Percentiles rank a stretch among this genome's conserved stretches.
Conservation (phyloP, 805 yeast genomes). For the Saccharomycopsis javanensis region DNA sequence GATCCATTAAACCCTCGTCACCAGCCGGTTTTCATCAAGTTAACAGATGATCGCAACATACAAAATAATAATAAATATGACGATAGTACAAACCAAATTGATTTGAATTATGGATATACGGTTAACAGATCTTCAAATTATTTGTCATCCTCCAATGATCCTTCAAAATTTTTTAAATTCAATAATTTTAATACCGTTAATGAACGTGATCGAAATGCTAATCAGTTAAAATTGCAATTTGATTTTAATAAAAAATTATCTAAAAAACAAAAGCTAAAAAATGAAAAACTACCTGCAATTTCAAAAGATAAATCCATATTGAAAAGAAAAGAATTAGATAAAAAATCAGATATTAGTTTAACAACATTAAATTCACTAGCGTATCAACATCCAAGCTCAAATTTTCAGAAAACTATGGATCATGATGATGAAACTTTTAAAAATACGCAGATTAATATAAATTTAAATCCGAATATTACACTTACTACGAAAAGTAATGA, state of each 20-base stretch:
- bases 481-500: background rate
- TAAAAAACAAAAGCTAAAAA: slow-evolving; percentile 12
- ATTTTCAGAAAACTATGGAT: slow-evolving; percentile 11
- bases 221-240: slow-evolving; percentile 11
- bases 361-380: background rate
- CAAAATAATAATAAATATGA: background rate
- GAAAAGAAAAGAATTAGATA: background rate
- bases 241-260: slow-evolving; percentile 8
- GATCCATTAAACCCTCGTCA: slow-evolving; percentile 17
- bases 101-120: slow-evolving; percentile 16
- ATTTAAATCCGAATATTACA: slow-evolving; percentile 7
- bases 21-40: slow-evolving; percentile 14
- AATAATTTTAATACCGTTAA: slow-evolving; percentile 17
- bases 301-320: slow-evolving; percentile 11
- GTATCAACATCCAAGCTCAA: background rate
- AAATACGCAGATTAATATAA: slow-evolving; percentile 17
- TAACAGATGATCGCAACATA: background rate
- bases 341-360: background rate
- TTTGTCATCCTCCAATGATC: slow-evolving; percentile 6
- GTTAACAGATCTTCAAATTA: slow-evolving; percentile 3
- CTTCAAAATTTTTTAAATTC: slow-evolving; percentile 18
- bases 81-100: slow-evolving; percentile 3
- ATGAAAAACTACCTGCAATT: slow-evolving; percentile 16
- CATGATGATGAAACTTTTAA: slow-evolving; percentile 17
- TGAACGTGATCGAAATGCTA: slow-evolving; percentile 14